Evolutionary conservation across 768 basidiomycete species (phyloP), one percentile per base, ranked within the genome.

Genomic region (Phaeotremella fagi): DNA sequence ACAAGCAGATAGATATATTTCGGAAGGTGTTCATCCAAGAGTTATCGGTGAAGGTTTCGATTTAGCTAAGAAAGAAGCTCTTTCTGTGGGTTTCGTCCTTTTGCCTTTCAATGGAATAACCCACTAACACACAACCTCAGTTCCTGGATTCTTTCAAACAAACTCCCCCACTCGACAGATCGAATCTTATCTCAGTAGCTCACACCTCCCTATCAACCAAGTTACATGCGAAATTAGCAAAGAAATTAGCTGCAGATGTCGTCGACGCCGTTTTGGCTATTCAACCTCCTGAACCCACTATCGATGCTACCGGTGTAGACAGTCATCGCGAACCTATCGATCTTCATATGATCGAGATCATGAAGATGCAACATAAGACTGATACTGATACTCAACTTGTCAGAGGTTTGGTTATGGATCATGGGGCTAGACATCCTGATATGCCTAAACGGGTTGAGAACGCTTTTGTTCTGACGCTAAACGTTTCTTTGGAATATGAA

Each of bases 291-390:
- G 82, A 84, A 53, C 59, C 64, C 18, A 54, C 70, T 14, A 60
- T 61, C 9, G 70, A 64, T 35, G 68, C 80, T 25, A 78, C 78
- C 79, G 84, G 87, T 83, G 77, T 78, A 57, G 84, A 86, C 68
- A 82, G 84, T 62, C 86, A 82, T 80, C 81, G 81, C 48, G 85
- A 91, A 63, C 90, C 92, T 45, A 92, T 98, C 70, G 95, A 99
- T 78, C 80, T 99, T 52, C 94, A 98, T 77, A 99, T 99, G 95
- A 79, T 99, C 47, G 95, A 99, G 77, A 85, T 98, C 58, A 98
- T 98, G 95, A 98, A 98, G 79, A 99, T 99, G 95, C 94, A 95
- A 75, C 95, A 99, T 78, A 87, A 92, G 66, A 92, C 87, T 37
- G 90, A 95, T 58, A 90, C 90, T 22, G 95, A 99, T 75, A 99